phyloP scores from a whole-genome alignment of 768 basidiomycete species.

The Mycena pura region DNA sequence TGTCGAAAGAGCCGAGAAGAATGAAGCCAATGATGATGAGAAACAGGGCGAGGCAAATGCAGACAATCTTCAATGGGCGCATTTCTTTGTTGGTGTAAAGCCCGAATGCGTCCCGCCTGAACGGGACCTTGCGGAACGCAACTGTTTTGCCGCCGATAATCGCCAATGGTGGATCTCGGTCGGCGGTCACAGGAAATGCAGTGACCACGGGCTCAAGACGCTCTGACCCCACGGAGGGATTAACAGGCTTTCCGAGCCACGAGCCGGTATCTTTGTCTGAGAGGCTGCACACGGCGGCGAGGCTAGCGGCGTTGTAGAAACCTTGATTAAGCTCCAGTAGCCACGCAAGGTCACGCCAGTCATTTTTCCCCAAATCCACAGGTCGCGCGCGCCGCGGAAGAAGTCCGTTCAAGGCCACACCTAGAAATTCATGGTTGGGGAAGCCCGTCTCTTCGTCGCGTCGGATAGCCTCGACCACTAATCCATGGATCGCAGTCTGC shows the following conservation, averaged over 20 bases:
- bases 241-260: constrained; percentile 33
- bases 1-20: too few species aligned
- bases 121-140: background rate
- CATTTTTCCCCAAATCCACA: constrained; percentile 17
- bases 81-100: constrained; percentile 10
- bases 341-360: constrained; percentile 36
- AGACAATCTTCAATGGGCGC: background rate
- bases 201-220: constrained; percentile 30
- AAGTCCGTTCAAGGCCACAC: constrained; percentile 33
- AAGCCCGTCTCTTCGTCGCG: constrained; percentile 23
- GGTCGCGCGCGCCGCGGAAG: constrained; percentile 29
- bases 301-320: constrained; percentile 33
- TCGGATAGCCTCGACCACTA: constrained; percentile 29
- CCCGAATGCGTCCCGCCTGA: background rate
- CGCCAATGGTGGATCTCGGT: background rate
- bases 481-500: constrained; percentile 8
- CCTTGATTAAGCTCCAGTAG: constrained; percentile 35
- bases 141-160: constrained; percentile 1
- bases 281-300: constrained; percentile 24
- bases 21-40: background rate
- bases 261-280: constrained; percentile 4
- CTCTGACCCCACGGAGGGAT: constrained; percentile 27
- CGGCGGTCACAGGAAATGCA: constrained; percentile 26
- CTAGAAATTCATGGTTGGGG: constrained; percentile 29
- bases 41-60: background rate